These are phyloP conservation scores for Plasmodium reichenowi DNA, from an alignment of 169 alveolate species.

Conservation along the genomic window DNA sequence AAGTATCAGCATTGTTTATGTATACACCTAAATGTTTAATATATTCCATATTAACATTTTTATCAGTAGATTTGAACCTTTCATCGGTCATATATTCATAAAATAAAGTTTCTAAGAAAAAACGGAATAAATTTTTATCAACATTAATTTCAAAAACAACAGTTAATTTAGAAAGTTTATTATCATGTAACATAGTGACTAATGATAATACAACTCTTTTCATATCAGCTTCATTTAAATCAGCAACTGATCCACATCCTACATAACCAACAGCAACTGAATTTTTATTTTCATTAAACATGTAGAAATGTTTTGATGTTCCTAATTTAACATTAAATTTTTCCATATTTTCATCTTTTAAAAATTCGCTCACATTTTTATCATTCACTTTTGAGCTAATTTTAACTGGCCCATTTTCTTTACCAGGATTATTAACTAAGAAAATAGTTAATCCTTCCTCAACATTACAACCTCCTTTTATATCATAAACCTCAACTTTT, in stretches of 20 bases:
- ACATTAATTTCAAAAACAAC: constrained; percentile 48
- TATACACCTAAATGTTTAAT: constrained; percentile 17
- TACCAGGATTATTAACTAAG: constrained; percentile 22
- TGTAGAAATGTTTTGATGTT: constrained; percentile 39
- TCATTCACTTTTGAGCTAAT: constrained; percentile 22
- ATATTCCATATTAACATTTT: background rate
- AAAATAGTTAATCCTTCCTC: constrained; percentile 37
- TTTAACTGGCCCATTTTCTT: constrained; percentile 19
- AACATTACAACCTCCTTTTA: constrained; percentile 11
- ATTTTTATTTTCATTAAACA: constrained; percentile 34
- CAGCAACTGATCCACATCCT: constrained; percentile 55
- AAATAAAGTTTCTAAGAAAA: constrained; percentile 45
- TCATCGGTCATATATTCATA: constrained; percentile 69
- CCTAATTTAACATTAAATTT: constrained; percentile 64
- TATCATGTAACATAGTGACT: constrained; percentile 28
- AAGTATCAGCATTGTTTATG: constrained; percentile 32
- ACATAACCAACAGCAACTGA: constrained; percentile 24
- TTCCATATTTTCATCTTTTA: constrained; percentile 31
- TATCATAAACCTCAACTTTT: constrained; percentile 26
- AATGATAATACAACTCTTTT: constrained; percentile 32
- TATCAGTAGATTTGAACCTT: constrained; percentile 53
- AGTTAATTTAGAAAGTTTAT: constrained; percentile 25
- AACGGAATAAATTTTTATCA: constrained; percentile 33
- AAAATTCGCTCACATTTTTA: constrained; percentile 20
- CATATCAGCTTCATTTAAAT: constrained; percentile 38